phyloP scores from a whole-genome alignment of 2,329 filamentous ascomycete genomes.

The Xylariaceae sp. region DNA sequence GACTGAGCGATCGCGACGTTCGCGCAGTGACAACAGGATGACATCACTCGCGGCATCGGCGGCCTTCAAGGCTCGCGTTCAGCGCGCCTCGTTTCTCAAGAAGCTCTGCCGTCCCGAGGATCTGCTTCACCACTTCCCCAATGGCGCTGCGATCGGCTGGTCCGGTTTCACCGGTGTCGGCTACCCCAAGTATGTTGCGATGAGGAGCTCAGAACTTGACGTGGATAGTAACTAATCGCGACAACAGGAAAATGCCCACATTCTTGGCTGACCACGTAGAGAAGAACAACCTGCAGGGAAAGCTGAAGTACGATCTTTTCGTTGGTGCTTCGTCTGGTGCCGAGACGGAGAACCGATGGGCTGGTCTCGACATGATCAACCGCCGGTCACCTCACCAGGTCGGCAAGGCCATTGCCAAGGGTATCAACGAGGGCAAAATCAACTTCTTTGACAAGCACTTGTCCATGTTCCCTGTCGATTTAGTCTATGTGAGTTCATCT shows the following conservation, averaged over 20 bases:
- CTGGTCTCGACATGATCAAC: slow-evolving; percentile 84
- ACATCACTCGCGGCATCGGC: slow-evolving; percentile 58
- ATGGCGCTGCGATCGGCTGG: slow-evolving; percentile 86
- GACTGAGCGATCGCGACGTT: neutral
- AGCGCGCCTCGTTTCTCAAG: slow-evolving; percentile 69
- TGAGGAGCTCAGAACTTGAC: neutral
- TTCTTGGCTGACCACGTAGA: slow-evolving; percentile 86
- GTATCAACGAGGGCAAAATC: slow-evolving; percentile 83
- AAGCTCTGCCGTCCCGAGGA: slow-evolving; percentile 78
- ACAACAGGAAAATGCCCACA: slow-evolving; percentile 69
- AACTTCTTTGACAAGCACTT: slow-evolving; percentile 93
- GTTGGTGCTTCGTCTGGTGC: slow-evolving; percentile 86
- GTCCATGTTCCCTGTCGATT: slow-evolving; percentile 84
- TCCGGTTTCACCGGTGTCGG: slow-evolving; percentile 86
- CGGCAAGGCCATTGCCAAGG: slow-evolving; percentile 83
- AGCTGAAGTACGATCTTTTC: slow-evolving; percentile 82
- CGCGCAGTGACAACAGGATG: slow-evolving; percentile 33
- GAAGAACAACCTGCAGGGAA: slow-evolving; percentile 74
- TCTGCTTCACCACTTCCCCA: slow-evolving; percentile 72
- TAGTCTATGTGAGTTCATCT: slow-evolving; percentile 61
- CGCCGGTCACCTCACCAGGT: slow-evolving; percentile 80
- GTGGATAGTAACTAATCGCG: slow-evolving; percentile 1
- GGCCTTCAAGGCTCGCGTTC: slow-evolving; percentile 68
- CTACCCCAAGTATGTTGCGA: slow-evolving; percentile 67
- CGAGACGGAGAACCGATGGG: slow-evolving; percentile 90